phyloP scores from a whole-genome alignment of 2,329 filamentous ascomycete species.

The Calonectria montana region DNA sequence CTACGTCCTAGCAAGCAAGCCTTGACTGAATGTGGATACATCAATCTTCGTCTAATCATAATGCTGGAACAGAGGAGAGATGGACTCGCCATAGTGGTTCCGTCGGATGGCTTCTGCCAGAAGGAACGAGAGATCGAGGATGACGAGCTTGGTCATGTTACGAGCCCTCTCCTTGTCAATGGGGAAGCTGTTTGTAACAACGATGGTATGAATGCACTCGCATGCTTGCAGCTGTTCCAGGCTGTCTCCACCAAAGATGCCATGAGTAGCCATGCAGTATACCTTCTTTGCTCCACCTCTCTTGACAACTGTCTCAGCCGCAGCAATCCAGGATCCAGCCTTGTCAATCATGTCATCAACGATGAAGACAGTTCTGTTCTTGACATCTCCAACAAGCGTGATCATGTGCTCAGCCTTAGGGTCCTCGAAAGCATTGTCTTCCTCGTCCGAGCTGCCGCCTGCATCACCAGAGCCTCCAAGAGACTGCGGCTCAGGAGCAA shows the following conservation, averaged over 20 bases:
- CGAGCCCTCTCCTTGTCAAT: constrained; percentile 80
- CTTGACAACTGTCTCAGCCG: constrained; percentile 96
- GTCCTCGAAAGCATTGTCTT: constrained; percentile 88
- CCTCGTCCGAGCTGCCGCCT: constrained; percentile 86
- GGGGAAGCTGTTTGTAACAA: constrained; percentile 98
- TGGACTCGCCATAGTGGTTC: constrained; percentile 95
- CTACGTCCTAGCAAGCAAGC: constrained; percentile 1
- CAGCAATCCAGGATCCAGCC: constrained; percentile 95
- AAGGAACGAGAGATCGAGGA: constrained; percentile 89
- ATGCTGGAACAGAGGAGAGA: constrained; percentile 76
- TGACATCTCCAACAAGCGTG: constrained; percentile 95
- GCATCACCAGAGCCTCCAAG: constrained; percentile 89
- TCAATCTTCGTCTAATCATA: constrained; percentile 59
- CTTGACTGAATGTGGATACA: background rate
- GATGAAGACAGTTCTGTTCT: constrained; percentile 88
- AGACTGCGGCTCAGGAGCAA: constrained; percentile 74
- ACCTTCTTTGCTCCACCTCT: constrained; percentile 91
- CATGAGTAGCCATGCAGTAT: constrained; percentile 97
- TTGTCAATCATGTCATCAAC: constrained; percentile 99
- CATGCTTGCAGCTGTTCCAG: constrained; percentile 91
- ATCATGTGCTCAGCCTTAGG: constrained; percentile 92
- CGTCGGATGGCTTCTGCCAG: constrained; percentile 92
- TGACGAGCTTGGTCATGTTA: constrained; percentile 83
- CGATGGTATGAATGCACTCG: constrained; percentile 91
- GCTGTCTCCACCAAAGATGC: constrained; percentile 90